Base-by-base conservation (phyloP, 495 filamentous ascomycete genomes). In the Penicillium angulare region DNA sequence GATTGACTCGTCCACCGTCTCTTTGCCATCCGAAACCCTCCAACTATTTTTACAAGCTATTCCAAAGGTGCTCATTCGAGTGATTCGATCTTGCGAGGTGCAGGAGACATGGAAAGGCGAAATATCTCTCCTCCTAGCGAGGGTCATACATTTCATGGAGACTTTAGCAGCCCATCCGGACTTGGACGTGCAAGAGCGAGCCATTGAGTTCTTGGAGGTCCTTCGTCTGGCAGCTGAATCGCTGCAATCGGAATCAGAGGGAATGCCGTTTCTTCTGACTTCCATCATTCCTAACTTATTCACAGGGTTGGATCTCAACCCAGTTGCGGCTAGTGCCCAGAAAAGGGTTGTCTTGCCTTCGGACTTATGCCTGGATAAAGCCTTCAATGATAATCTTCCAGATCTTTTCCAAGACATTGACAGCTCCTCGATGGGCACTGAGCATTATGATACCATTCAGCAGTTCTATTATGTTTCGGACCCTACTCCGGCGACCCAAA, bases 131-230 rank as follows among this genome's bases (percentile, higher is more conserved):
- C 75, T 95, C 1, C 80, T 95, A 66, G 84, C 86, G 18, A 81
- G 89, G 21, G 79, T 95, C n/a, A 76, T 93, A 18, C 77, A 89
- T 55, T 87, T 90, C 36, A 73, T 96, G 2, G 92, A 96, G 43
- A 77, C 82, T 0, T 68, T 97, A 21, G 77, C 84, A 0, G 78
- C 81, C 4, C 90, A 96, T 62, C 90, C 95, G 0, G 86, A 83
- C 56, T 74, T 98, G 8, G 93, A 97, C 59, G 90, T 97, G n/a
- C 93, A 98, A 66, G 93, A 97, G 68, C 82, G 95, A 41, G 85
- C 90, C 7, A 92, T 96, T 13, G 92, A 96, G 60, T 95, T 92
- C 57, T 77, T 88, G 2, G 93, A 98, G 59, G 78, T 97, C 4
- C 81, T 97, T 56, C 87, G 89, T 36, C 74, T 98, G 34, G 87